Percentiles rank a stretch among this genome's conserved stretches.
Evolutionary conservation across 1,139 yeast genomes (phyloP).

Genomic region (Pichia norvegensis): DNA sequence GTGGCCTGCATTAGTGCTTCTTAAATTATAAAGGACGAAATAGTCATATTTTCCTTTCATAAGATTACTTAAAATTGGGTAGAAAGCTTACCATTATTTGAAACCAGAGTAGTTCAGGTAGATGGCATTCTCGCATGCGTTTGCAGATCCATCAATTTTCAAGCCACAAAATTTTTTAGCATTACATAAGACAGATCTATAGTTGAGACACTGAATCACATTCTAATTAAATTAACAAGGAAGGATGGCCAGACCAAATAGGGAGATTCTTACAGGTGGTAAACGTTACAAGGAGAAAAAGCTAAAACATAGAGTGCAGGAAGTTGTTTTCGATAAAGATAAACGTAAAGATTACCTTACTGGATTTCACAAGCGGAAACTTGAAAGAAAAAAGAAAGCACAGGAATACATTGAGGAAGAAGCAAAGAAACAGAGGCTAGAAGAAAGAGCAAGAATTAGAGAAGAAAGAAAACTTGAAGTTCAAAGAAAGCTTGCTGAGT

Average conservation of each 20-base stretch:
- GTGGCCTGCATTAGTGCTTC: no score
- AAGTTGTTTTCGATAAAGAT: slow-evolving; percentile 72
- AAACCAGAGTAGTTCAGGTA: no score
- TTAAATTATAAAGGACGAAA: no score
- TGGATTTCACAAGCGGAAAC: slow-evolving; percentile 90
- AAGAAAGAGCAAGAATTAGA: slow-evolving; percentile 61
- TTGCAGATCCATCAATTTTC: no score
- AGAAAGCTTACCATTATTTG: no score
- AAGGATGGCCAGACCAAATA: slow-evolving; percentile 37
- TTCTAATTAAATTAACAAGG: neutral
- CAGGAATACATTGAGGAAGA: slow-evolving; percentile 66
- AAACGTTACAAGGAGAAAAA: slow-evolving; percentile 64
- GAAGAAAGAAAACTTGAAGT: slow-evolving; percentile 64
- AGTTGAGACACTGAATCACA: no score
- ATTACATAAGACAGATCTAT: no score
- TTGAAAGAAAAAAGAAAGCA: slow-evolving; percentile 83
- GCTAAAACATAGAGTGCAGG: slow-evolving; percentile 63
- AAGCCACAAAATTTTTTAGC: no score
- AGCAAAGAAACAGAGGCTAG: slow-evolving; percentile 64
- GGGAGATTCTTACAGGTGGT: slow-evolving; percentile 86
- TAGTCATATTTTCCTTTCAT: no score
- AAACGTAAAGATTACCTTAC: slow-evolving; percentile 75
- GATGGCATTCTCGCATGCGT: no score
- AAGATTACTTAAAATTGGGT: no score
- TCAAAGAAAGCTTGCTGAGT: slow-evolving; percentile 41